Evolutionary conservation across 1,284 basidiomycete genomes (phyloP), one percentile per base, ranked within the genome.

Genomic region (Ganoderma lingzhi): DNA sequence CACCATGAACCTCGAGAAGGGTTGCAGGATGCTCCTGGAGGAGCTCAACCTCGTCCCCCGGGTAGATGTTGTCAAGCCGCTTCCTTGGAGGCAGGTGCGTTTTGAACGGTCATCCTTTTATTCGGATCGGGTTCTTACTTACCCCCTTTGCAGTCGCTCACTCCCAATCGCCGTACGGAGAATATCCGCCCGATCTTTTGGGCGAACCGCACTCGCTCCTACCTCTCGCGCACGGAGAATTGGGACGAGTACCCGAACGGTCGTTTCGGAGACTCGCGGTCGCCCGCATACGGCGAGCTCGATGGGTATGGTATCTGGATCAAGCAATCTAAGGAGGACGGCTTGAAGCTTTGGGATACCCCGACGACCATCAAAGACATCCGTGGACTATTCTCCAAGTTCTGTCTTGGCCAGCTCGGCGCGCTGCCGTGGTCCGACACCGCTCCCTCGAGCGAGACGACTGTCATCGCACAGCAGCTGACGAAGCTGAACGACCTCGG

Each of bases 181-280:
- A 93, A 88, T 53, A 98, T 97, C 74, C 91, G 96, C 60, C 96
- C 96, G 3, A 98, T 98, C 78, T 98, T 96, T 84, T 96, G 95
- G 96, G 95, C 96, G 28, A 97, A 98, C 83, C 88, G 96, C 56
- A 89, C 95, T 59, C 93, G 95, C 78, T 97, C 95, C 3, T 97
- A 97, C 80, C 85, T 97, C 55, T 94, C 94, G 17, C 92, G 96
- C 64, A 97, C 96, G 30, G 94, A 96, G 79, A 94, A 96, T 78
- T 99, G 97, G 97, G 97, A 99, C 81, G 98, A 99, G 82, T 99
- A 97, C 81, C 97, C 97, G 60, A 99, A 99, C 80, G 98, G 97
- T 74, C 94, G 97, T 73, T 99, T 98, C 78, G 98, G 97, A 76
- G 97, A 99, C 82, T 93, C 97, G 15, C 90, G 97, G 70, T 95